Base-by-base conservation (phyloP, 108 stramenopile species). In the Fistulifera pelliculosa region DNA sequence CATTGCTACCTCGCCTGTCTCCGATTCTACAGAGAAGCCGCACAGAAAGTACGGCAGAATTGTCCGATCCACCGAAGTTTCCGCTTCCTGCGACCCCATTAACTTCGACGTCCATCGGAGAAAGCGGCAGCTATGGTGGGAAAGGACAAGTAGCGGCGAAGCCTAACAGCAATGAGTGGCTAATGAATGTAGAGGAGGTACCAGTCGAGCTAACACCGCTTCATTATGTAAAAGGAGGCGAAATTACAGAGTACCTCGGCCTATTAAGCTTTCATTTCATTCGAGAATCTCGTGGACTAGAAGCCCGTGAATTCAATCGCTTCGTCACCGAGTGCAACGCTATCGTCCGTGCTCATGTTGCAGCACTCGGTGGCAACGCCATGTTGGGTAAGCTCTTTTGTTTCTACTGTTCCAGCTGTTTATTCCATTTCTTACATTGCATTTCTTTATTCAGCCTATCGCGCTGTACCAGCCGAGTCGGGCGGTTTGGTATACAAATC, bases 301-400 rank as follows among this genome's bases (percentile, higher is more conserved):
- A 90, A 66, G 89, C 81, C 28, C 68, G 81, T 13, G 84, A 85
- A 59, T 92, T 92, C 52, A 77, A 92, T 47, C 71, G 80, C 2
- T 92, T 95, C 63, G 69, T 92, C 6, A 90, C 80, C 38, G 94
- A 95, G 61, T 90, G 89, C 69, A 87, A 90, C 49, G 88, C 90
- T 13, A 83, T 93, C 48, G 94, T 88, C 14, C 72, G 88, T 8
- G 94, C 94, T 8, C 94, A 91, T 42, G 94, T 92, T 0, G 76
- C 79, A 7, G 78, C 86, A 5, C 62, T 95, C 24, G 90, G 90
- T 15, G 94, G 90, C 22, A 95, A 95, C 65, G 94, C 90, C 14
- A 84, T 95, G 90, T 64, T 95, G 10, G 78, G 79, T 71, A 65
- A 43, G 70, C 50, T 26, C 6, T 23, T 2, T n/a, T 6, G 18